Evolutionary conservation across 768 basidiomycete genomes (phyloP).

Genomic region (Tubosaeta brunneosetosa): DNA sequence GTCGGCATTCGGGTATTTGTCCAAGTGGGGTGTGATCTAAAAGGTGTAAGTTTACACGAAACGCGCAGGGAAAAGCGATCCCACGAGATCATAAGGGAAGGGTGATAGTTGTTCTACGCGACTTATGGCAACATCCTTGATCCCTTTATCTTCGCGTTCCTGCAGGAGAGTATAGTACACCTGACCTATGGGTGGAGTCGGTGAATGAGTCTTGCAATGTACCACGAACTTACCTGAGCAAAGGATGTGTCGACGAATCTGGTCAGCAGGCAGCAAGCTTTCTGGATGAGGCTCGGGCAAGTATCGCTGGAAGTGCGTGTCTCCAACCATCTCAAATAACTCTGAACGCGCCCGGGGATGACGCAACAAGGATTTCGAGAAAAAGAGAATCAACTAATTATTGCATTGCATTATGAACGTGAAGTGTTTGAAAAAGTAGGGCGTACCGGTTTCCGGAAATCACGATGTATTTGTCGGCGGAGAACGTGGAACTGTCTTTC

Average conservation of each 20-base stretch:
- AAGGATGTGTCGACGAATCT: constrained; percentile 88
- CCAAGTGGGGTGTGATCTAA: constrained; percentile 87
- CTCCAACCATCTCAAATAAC: constrained; percentile 82
- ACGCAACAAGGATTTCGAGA: constrained; percentile 93
- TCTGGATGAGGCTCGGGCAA: constrained; percentile 79
- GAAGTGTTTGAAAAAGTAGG: background rate
- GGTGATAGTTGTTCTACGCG: constrained; percentile 94
- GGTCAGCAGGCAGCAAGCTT: constrained; percentile 68
- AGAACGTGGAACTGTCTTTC: constrained; percentile 82
- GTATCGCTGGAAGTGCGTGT: constrained; percentile 91
- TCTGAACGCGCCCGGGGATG: constrained; percentile 89
- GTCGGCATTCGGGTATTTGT: constrained; percentile 94
- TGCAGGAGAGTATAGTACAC: constrained; percentile 87
- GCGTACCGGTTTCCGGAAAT: constrained; percentile 92
- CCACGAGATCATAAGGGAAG: constrained; percentile 91
- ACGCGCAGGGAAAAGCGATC: constrained; percentile 21
- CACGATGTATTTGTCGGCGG: constrained; percentile 93
- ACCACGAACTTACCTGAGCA: constrained; percentile 56
- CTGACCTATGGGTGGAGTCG: constrained; percentile 54
- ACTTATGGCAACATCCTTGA: constrained; percentile 92
- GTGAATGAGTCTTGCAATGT: background rate
- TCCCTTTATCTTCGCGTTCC: constrained; percentile 86
- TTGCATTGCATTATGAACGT: background rate
- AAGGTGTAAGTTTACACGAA: constrained; percentile 6
- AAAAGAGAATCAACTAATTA: constrained; percentile 81